Conservation (phyloP, 495 filamentous ascomycete species). For the Ascodesmis nigricans region DNA sequence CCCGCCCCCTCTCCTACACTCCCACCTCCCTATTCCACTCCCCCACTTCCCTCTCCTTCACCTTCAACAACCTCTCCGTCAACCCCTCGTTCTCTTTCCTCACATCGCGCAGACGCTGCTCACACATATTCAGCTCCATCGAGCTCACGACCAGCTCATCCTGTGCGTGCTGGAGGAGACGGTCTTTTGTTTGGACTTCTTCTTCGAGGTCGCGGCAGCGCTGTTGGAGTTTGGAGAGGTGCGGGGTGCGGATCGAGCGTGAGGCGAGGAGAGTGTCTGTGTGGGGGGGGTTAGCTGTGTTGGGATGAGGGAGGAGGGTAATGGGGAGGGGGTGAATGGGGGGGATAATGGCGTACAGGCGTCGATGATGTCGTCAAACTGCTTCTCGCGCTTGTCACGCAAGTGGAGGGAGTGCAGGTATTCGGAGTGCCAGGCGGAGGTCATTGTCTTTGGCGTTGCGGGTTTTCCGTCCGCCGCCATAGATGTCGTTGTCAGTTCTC, state of each 20-base stretch:
- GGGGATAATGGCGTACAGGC: neutral
- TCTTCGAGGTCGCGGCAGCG: neutral
- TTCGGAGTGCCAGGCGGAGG: neutral
- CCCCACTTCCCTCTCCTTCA: constrained; percentile 2
- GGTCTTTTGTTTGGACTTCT: neutral
- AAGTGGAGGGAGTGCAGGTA: neutral
- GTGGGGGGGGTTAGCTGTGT: too few species aligned
- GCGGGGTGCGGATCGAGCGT: too few species aligned
- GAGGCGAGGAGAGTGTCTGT: too few species aligned
- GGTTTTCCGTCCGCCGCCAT: constrained; percentile 19
- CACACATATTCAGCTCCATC: constrained; percentile 5
- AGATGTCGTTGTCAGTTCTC: too few species aligned
- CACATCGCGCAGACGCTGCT: neutral
- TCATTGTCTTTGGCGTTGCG: too few species aligned
- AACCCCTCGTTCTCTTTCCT: constrained; percentile 1
- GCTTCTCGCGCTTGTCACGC: constrained; percentile 4
- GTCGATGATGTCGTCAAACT: constrained; percentile 2
- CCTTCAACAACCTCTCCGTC: constrained; percentile 1
- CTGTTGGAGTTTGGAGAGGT: neutral
- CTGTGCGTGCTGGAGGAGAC: neutral
- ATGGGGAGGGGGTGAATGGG: neutral
- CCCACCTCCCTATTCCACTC: constrained; percentile 1
- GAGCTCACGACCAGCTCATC: constrained; percentile 1
- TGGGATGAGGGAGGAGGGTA: neutral
- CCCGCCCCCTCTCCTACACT: neutral